Percentiles rank a stretch among this genome's conserved stretches.
These are phyloP conservation scores for Phytophthora multivora DNA, from an alignment of 352 stramenopile species.

Conservation along the genomic window DNA sequence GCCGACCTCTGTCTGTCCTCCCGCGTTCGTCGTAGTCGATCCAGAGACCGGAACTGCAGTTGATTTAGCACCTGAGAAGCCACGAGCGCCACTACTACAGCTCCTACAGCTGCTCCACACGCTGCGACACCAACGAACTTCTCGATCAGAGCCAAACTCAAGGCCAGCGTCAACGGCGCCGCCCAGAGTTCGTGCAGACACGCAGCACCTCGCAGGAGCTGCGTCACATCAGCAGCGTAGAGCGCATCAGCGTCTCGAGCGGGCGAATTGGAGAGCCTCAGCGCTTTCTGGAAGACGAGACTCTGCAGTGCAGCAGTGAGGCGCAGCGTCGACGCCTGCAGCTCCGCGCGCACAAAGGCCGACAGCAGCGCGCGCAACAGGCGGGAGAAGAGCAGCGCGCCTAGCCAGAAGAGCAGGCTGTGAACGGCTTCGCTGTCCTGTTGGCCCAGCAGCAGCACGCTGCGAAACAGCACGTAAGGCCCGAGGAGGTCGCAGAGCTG, in stretches of 20 bases:
- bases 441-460: constrained; percentile 44
- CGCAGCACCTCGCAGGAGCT: constrained; percentile 60
- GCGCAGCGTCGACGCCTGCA: constrained; percentile 63
- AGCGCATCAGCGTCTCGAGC: constrained; percentile 52
- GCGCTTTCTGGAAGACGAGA: constrained; percentile 75
- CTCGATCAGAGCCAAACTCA: constrained; percentile 57
- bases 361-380: constrained; percentile 71
- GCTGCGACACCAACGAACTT: constrained; percentile 54
- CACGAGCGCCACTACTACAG: constrained; percentile 42
- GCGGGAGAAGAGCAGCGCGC: constrained; percentile 56
- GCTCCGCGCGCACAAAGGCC: constrained; percentile 63
- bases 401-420: constrained; percentile 64
- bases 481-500: constrained; percentile 64
- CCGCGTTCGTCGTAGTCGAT: constrained; percentile 55
- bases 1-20: constrained; percentile 69
- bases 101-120: constrained; percentile 36
- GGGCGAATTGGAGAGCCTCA: constrained; percentile 46
- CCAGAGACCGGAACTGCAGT: constrained; percentile 43
- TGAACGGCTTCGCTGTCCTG: constrained; percentile 15
- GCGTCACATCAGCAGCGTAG: constrained; percentile 66
- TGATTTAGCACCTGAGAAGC: constrained; percentile 52
- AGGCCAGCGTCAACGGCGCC: constrained; percentile 51
- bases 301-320: constrained; percentile 74
- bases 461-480: constrained; percentile 67
- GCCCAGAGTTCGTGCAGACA: constrained; percentile 82